These are phyloP conservation scores for Curvularia sp. DNA, from an alignment of 2,329 filamentous ascomycete genomes.

Conservation along the genomic window DNA sequence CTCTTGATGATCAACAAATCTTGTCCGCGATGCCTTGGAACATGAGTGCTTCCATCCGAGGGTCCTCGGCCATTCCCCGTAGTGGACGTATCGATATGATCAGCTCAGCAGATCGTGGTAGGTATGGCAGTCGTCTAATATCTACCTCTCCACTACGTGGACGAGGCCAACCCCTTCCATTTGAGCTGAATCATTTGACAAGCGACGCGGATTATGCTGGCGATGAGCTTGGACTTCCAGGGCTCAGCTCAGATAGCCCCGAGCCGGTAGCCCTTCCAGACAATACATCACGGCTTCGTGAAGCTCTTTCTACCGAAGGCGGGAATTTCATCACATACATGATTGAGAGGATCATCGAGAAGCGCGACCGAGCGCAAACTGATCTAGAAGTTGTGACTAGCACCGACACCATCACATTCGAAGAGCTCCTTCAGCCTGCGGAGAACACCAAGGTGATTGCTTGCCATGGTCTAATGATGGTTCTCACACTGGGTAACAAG, in stretches of 20 bases:
- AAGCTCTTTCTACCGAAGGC: constrained; percentile 65
- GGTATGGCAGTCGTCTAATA: constrained; percentile 59
- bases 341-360: constrained; percentile 54
- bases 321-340: constrained; percentile 70
- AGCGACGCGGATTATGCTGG: constrained; percentile 40
- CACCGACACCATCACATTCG: constrained; percentile 66
- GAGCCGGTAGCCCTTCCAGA: constrained; percentile 14
- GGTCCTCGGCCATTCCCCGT: constrained; percentile 55
- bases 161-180: constrained; percentile 49
- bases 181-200: constrained; percentile 42
- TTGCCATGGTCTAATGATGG: constrained; percentile 60
- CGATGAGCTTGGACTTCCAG: constrained; percentile 28
- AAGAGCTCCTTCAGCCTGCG: constrained; percentile 68
- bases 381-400: constrained; percentile 35
- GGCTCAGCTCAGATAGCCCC: constrained; percentile 31
- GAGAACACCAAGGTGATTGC: constrained; percentile 66
- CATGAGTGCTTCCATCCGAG: constrained; percentile 61
- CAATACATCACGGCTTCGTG: constrained; percentile 54
- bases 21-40: constrained; percentile 76
- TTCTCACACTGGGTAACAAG: constrained; percentile 61
- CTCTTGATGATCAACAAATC: constrained; percentile 72
- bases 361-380: constrained; percentile 28
- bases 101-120: constrained; percentile 47
- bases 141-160: constrained; percentile 69
- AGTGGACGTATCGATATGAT: constrained; percentile 54